Evolutionary conservation across 257 asterid species (phyloP), one percentile per base, ranked within the genome.

Genomic region (Capsicum pubescens): DNA sequence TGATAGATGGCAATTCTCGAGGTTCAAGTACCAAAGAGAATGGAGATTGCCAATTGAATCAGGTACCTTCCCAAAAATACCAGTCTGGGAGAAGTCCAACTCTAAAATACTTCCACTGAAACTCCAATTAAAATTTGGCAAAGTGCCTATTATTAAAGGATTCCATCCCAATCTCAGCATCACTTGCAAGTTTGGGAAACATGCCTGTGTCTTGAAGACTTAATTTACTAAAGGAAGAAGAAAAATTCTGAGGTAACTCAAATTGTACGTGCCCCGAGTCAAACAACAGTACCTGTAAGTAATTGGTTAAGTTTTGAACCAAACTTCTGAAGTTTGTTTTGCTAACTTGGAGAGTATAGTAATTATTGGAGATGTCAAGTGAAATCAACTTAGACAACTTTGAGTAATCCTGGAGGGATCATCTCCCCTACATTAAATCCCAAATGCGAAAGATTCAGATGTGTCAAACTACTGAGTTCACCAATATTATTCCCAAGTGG

Each of bases 401-500:
- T 36, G 3, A 44, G 32, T n/a, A 71, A 17, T 1, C 58, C 56
- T 44, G 54, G 77, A 15, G 54, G 55, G 16, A 61, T 61, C 69
- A 21, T 21, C 69, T 48, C 8, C 54, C 54, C 54, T 48, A 7
- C 54, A 44, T 6, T 6, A 58, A 8, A 12, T 17, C 9, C 61
- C 0, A 7, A 5, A 59, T 1, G 0, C 9, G 16, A 71, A 71
- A 71, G 79, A 46, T 71, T 71, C 35, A 70, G 79, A 70, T 70
- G 57, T 4, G 9, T 70, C 79, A 71, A 44, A 2, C 36, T 42
- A 0, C 0, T 9, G 17, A 17, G 79, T 44, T 70, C 2, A 17
- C 79, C 9, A 70, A 70, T 44, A 5, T 36, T 19, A 70, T 44
- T 70, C 44, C 79, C 79, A 70, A 44, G 36, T 17, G 79, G 79